A percentile compares a stretch with the other conserved stretches of the same genome.
Evolutionary conservation across 2,329 filamentous ascomycete genomes (phyloP).

Genomic region (Fusarium citri): DNA sequence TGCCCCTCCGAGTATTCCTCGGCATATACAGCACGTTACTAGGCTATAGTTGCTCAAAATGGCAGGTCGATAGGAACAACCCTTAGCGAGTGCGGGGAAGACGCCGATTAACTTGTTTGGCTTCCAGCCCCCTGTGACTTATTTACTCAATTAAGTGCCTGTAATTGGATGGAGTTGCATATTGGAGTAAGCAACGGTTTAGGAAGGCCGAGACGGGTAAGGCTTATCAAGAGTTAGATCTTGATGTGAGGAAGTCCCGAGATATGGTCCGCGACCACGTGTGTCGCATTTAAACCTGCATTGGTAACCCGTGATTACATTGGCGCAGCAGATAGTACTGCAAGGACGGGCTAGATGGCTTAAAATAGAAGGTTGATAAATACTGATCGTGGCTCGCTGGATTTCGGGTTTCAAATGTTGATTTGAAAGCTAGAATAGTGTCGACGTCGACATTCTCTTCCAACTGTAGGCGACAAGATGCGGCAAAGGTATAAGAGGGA

Average conservation of each 20-base stretch:
- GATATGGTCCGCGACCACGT: not conserved
- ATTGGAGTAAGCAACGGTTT: not conserved
- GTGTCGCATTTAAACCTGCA: not conserved
- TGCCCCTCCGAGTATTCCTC: not conserved
- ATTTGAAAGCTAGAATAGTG: not conserved
- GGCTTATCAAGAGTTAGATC: not conserved
- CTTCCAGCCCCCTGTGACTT: not conserved
- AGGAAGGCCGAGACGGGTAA: not conserved
- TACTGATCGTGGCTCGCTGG: not conserved
- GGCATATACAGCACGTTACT: not conserved
- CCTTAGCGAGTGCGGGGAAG: not conserved
- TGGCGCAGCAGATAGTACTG: not conserved
- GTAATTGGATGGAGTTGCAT: not conserved
- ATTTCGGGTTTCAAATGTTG: rapidly evolving
- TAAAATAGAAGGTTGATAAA: not conserved
- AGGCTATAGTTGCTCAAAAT: not conserved
- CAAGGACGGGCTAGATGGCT: not conserved
- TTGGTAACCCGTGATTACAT: not conserved
- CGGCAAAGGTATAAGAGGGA: not conserved
- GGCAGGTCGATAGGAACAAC: not conserved
- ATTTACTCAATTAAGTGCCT: not conserved
- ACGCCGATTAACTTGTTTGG: not conserved
- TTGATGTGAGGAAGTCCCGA: not conserved
- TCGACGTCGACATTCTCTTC: not conserved
- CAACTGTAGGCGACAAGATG: not conserved